phyloP scores from a whole-genome alignment of 2,329 filamentous ascomycete genomes.

The Trichoderma afroharzianum region DNA sequence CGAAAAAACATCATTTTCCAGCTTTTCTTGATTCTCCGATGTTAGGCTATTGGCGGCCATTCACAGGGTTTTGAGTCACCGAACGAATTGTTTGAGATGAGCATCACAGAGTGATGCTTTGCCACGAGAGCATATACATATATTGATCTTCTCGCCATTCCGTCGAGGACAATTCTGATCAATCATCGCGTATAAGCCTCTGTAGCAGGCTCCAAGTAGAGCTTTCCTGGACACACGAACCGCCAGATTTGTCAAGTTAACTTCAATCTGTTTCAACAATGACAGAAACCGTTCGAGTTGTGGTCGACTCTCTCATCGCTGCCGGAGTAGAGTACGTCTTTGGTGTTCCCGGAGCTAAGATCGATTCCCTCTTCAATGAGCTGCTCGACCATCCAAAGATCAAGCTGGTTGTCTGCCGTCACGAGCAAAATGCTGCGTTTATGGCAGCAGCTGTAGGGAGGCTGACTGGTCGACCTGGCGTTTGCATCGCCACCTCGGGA shows the following conservation, averaged over 20 bases:
- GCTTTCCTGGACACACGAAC: not conserved
- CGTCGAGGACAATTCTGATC: not conserved
- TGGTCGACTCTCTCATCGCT: not conserved
- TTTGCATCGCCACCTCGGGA: not conserved
- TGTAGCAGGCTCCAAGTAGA: not conserved
- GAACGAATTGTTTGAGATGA: not conserved
- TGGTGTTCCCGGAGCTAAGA: not conserved
- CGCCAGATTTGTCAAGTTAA: rapidly evolving
- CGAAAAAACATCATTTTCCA: not conserved
- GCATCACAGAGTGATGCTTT: not conserved
- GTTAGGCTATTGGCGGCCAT: not conserved
- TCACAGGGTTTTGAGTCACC: not conserved
- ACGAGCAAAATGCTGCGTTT: not conserved
- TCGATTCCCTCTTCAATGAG: not conserved
- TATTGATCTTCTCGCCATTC: not conserved
- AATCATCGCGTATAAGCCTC: not conserved
- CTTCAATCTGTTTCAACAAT: not conserved
- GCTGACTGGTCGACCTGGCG: not conserved
- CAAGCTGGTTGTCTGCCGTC: not conserved
- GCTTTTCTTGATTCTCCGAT: not conserved
- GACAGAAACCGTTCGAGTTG: not conserved
- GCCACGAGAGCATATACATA: not conserved
- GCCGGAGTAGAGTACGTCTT: not conserved
- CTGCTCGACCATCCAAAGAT: not conserved
- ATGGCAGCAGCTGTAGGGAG: not conserved